These are phyloP conservation scores for Vanrija humicola DNA, from an alignment of 1,284 basidiomycete species.

Conservation along the genomic window DNA sequence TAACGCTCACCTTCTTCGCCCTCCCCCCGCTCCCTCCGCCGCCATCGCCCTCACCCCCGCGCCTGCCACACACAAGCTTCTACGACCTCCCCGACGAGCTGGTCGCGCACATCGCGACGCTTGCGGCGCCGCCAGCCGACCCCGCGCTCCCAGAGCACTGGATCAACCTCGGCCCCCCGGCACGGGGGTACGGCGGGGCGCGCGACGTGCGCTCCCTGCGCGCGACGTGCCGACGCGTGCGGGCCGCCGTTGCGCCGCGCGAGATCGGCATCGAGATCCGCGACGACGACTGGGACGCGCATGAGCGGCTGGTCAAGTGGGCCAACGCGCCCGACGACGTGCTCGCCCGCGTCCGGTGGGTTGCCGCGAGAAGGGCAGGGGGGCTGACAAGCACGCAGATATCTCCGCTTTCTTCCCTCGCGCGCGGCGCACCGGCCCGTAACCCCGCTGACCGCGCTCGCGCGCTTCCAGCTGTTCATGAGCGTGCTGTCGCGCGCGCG, in stretches of 20 bases:
- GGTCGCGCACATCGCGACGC: too few species aligned
- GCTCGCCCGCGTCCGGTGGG: not conserved
- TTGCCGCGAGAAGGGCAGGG: too few species aligned
- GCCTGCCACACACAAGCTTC: too few species aligned
- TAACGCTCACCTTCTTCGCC: too few species aligned
- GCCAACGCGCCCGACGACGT: not conserved
- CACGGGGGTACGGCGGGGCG: too few species aligned
- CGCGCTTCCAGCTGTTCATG: not conserved
- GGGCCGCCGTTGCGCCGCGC: not conserved
- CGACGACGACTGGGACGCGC: not conserved
- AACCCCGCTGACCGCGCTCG: not conserved
- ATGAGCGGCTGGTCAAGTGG: not conserved
- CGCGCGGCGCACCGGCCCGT: not conserved
- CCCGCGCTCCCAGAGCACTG: too few species aligned
- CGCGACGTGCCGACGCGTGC: not conserved
- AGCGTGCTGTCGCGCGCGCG: not conserved
- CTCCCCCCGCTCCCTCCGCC: too few species aligned
- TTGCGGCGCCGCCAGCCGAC: too few species aligned
- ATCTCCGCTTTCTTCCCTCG: not conserved
- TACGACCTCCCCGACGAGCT: too few species aligned
- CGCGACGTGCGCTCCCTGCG: constrained; percentile 1
- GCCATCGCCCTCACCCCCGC: too few species aligned
- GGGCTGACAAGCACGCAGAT: too few species aligned
- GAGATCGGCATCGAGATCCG: not conserved
- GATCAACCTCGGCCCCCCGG: too few species aligned